Conservation (phyloP, 192 early-diverging fungal species). For the Entophlyctis luteolus region DNA sequence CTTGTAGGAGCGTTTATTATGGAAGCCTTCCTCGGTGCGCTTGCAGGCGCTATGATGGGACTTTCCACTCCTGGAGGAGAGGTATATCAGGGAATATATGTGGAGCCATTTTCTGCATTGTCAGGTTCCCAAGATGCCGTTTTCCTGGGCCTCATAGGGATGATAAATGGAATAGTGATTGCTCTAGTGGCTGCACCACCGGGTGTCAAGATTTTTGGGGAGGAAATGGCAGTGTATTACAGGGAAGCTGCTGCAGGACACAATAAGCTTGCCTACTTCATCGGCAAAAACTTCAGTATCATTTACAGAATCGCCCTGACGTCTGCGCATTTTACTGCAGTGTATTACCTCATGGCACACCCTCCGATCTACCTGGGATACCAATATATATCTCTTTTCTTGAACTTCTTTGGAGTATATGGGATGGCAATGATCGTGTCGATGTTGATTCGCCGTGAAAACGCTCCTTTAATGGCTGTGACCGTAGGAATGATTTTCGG, state of each 20-base stretch:
- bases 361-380: constrained; percentile 20
- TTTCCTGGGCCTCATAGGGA: constrained; percentile 9
- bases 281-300: constrained; percentile 21
- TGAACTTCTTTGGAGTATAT: constrained; percentile 32
- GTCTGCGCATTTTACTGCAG: constrained; percentile 26
- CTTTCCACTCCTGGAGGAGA: neutral
- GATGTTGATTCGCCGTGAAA: constrained; percentile 29
- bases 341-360: constrained; percentile 20
- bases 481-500: constrained; percentile 22
- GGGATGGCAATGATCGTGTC: constrained; percentile 25
- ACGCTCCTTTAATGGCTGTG: constrained; percentile 30
- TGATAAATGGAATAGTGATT: constrained; percentile 21
- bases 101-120: neutral
- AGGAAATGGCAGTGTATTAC: constrained; percentile 43
- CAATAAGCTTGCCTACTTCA: constrained; percentile 16
- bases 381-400: constrained; percentile 19
- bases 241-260: constrained; percentile 46
- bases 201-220: constrained; percentile 46
- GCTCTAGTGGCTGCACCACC: constrained; percentile 37
- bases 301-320: constrained; percentile 21
- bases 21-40: constrained; percentile 37
- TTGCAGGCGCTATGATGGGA: constrained; percentile 37
- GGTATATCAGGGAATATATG: neutral
- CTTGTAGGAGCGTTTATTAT: constrained; percentile 23
- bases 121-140: neutral